Evolutionary conservation across 176 grass and related monocot genomes (phyloP), one percentile per base, ranked within the genome.

Genomic region (Carex cristatella): DNA sequence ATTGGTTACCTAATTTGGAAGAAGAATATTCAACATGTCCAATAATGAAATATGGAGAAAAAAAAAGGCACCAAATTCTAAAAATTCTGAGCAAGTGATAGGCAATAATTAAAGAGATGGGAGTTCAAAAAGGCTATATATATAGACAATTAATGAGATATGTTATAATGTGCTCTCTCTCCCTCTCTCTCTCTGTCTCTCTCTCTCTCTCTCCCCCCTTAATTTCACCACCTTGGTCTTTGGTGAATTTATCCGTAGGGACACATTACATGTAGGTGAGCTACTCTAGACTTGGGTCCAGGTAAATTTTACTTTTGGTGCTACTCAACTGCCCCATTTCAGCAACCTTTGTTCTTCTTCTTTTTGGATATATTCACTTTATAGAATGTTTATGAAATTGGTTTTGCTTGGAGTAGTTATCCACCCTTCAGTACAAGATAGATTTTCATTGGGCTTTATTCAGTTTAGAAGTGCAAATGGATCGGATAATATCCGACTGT

Each of bases 331-430:
- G 81, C 63, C 44, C 81, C n/a, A 11, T 66, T 83, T 83, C 62
- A 67, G 61, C 81, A 38, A 54, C 62, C 65, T 83, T 69, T 65
- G 61, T 51, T 83, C 13, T 28, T 69, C 7, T 83, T 67, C 81
- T 67, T 83, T 67, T 83, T 83, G 81, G 62, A 83, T 67, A 83
- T 53, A 67, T 69, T 67, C 65, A 13, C 63, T 69, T 69, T 83
- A 37, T 5, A 69, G 13, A 18, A 19, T 44, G 14, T 14, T 54
- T 18, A 32, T 58, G 13, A 56, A 83, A 69, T 4, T 83, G 6
- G 23, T 83, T 30, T 31, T 14, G 48, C 16, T 53, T 8, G 23
- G 7, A 49, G 81, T 69, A 55, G 18, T 83, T 83, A n/a, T 83
- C 46, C 61, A 83, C 10, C 16, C 44, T 83, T 69, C 44, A 49